Evolutionary conservation across 805 yeast genomes (phyloP), one percentile per base, ranked within the genome.

Genomic region (Hanseniaspora vineae): DNA sequence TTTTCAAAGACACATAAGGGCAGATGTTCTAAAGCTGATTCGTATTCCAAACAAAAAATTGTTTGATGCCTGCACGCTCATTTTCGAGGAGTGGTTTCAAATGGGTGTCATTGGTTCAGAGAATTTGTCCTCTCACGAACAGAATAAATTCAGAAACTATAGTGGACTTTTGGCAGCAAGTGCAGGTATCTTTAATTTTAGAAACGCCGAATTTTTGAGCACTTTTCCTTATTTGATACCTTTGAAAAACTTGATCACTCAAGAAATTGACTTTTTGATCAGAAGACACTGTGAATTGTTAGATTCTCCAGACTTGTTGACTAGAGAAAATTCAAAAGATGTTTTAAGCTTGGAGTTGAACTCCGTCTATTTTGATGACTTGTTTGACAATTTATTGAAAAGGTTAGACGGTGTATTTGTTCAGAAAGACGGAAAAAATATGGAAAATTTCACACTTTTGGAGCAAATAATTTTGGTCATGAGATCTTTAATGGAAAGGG

Each of bases 131-230:
- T 51, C 65, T 54, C 55, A 72, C 55, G 65, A 76, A 60, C 50
- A 62, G 42, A 54, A 66, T 10, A 72, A 77, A 23, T 78, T 78
- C 61, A 68, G 83, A 54, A 82, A 80, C 56, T 80, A 73, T 57
- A 79, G 87, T 2, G 92, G 90, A 9, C 78, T 81, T 50, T 61
- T 85, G 50, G 85, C 87, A 2, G 76, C 87, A 0, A 66, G 81
- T 0, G 75, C 85, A 45, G 87, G 94, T 42, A 70, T 80, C 14
- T 74, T 82, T 43, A 48, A 48, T 49, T 58, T 81, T 47, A 52
- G 56, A 45, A 50, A 61, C 32, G 62, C 60, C 44, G 57, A 51
- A 31, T 19, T 31, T 18, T 37, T 42, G 46, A 44, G 40, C 14
- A 31, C 18, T 29, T 50, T 31, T 35, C 51, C 56, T 0, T 50